Evolutionary conservation across 805 yeast species (phyloP).

Genomic region (Phaffomyces antillensis): DNA sequence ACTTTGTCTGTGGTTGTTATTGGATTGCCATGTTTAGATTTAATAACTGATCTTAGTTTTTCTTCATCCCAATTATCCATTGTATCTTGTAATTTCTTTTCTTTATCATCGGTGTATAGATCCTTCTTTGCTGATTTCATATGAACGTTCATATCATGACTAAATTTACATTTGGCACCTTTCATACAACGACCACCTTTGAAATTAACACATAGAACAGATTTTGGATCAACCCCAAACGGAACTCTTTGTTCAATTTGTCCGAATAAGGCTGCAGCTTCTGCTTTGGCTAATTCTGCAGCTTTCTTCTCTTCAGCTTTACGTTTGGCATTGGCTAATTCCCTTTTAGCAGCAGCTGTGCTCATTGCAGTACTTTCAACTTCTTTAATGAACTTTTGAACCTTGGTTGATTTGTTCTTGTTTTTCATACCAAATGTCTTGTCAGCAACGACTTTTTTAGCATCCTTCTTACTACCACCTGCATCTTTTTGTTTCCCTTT

Average conservation of each 20-base stretch:
- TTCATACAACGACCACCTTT: conserved; percentile 80
- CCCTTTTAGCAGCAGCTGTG: conserved; percentile 54
- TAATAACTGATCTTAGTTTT: conserved; percentile 77
- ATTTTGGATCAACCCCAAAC: conserved; percentile 95
- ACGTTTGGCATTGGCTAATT: conserved; percentile 66
- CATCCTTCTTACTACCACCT: conserved; percentile 42
- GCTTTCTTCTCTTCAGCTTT: conserved; percentile 79
- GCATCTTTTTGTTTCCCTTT: conserved; percentile 44
- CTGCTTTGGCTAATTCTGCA: conserved; percentile 81
- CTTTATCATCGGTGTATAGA: conserved; percentile 82
- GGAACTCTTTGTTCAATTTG: conserved; percentile 81
- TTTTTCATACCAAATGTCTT: conserved; percentile 95
- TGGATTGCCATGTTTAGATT: conserved; percentile 87
- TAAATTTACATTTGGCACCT: conserved; percentile 81
- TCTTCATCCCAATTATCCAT: conserved; percentile 98
- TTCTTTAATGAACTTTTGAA: conserved; percentile 65
- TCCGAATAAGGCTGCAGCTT: conserved; percentile 73
- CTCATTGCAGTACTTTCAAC: conserved; percentile 51
- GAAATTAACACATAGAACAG: conserved; percentile 84
- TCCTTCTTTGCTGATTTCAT: conserved; percentile 88
- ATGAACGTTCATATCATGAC: conserved; percentile 81
- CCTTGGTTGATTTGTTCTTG: conserved; percentile 89
- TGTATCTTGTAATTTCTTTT: conserved; percentile 65
- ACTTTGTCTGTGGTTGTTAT: conserved; percentile 91
- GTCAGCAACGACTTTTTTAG: conserved; percentile 69